phyloP scores from a whole-genome alignment of 1,284 basidiomycete species.

The Irpex sp. region DNA sequence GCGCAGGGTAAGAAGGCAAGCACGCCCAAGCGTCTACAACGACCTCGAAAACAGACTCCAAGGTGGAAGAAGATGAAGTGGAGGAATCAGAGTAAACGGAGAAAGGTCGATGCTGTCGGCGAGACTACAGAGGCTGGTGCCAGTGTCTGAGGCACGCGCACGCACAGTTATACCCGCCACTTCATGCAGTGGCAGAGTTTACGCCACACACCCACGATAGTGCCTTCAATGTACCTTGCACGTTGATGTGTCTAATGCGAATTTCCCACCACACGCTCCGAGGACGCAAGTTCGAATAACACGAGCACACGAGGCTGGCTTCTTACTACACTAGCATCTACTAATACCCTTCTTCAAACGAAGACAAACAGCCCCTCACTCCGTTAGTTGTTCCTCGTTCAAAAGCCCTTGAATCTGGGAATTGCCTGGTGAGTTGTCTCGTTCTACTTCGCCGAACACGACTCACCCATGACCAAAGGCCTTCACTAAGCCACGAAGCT shows the following conservation, averaged over 20 bases:
- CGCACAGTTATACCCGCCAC: too few species aligned
- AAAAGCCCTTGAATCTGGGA: background rate
- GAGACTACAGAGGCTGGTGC: too few species aligned
- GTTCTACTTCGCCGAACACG: background rate
- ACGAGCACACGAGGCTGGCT: too few species aligned
- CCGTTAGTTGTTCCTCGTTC: background rate
- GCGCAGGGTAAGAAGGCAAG: background rate
- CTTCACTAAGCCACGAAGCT: background rate
- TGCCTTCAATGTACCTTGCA: too few species aligned
- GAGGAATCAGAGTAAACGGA: background rate
- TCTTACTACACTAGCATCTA: too few species aligned
- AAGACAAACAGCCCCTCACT: background rate
- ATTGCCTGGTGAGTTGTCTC: background rate
- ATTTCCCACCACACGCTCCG: too few species aligned
- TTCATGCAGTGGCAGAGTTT: too few species aligned
- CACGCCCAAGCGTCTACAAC: background rate
- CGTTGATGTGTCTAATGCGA: too few species aligned
- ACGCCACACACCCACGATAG: too few species aligned
- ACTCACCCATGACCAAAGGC: background rate
- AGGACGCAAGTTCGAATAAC: too few species aligned
- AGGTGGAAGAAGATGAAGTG: slow-evolving; percentile 3
- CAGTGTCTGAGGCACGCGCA: too few species aligned
- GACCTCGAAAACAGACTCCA: background rate
- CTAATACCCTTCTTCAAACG: background rate
- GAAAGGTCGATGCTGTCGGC: too few species aligned